Conservation (phyloP, 352 stramenopile species). For the Bremia lactucae region DNA sequence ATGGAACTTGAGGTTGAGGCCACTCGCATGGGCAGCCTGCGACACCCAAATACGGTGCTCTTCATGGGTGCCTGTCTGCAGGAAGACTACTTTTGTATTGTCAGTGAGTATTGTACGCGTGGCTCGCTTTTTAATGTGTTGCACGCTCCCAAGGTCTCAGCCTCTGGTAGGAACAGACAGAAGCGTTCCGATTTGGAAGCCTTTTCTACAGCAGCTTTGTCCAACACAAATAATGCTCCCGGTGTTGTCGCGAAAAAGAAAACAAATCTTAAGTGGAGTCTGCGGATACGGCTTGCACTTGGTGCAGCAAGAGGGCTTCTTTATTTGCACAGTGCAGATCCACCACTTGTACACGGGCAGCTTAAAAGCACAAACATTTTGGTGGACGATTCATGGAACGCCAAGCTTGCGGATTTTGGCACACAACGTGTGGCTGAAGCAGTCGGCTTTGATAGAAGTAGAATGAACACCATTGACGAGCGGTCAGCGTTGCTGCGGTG, state of each 20-base stretch:
- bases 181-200: constrained; percentile 21
- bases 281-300: constrained; percentile 70
- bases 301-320: constrained; percentile 67
- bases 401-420: constrained; percentile 82
- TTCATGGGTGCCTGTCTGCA: constrained; percentile 97
- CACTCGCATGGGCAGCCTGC: constrained; percentile 82
- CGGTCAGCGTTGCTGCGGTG: constrained; percentile 53
- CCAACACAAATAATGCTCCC: constrained; percentile 12
- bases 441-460: constrained; percentile 59
- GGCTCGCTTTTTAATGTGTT: constrained; percentile 94
- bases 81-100: constrained; percentile 92
- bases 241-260: constrained; percentile 32
- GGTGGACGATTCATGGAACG: constrained; percentile 84
- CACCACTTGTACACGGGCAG: constrained; percentile 74
- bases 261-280: constrained; percentile 66
- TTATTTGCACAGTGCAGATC: constrained; percentile 78
- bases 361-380: constrained; percentile 86
- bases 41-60: constrained; percentile 97
- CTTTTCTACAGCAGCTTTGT: constrained; percentile 5
- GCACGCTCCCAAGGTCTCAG: constrained; percentile 33
- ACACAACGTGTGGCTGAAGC: constrained; percentile 69
- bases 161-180: constrained; percentile 15
- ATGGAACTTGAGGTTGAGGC: constrained; percentile 76
- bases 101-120: constrained; percentile 92
- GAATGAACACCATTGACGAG: constrained; percentile 46